Base-by-base conservation (phyloP, 306 rosid species). In the Senna siamea region DNA sequence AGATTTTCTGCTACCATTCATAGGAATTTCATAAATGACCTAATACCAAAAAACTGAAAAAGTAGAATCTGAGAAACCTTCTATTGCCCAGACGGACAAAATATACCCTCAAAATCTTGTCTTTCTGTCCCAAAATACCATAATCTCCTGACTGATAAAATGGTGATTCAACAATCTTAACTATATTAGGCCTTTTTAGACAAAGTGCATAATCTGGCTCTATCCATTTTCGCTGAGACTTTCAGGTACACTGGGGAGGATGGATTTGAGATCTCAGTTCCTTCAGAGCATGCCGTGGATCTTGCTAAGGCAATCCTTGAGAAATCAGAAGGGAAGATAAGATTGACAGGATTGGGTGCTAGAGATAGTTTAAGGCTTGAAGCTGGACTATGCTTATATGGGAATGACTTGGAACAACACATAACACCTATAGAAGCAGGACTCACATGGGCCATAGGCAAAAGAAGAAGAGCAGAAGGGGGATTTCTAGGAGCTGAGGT, bases 251-350 rank as follows among this genome's bases (percentile, higher is more conserved):
- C 98, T 8, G 99, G 99, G 28, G 99, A 95, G 81, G 99, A 95
- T 83, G 99, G 99, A 72, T 95, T 95, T 81, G 99, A 95, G 85
- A 95, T 95, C 47, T 95, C 99, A 69, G 96, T 95, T 58, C 98
- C 98, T 40, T 90, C 96, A 1, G 99, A 95, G 82, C 26, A 83
- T 74, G 97, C 87, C 18, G 34, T 92, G 68, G 98, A 90, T 74
- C 99, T 95, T 83, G 87, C 99, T 17, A 92, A 95, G 82, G 99
- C 96, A 61, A 86, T 95, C 76, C 84, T 95, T 78, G 97, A 95
- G 85, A 95, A 90, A 81, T 95, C 99, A 3, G 93, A 92, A 80
- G 93, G 91, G 73, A 95, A 92, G 82, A 76, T 92, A 76, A 84
- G 98, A 79, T 76, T 95, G 89, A 95, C 99, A 9, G 97, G 99